Evolutionary conservation across 2,329 filamentous ascomycete species (phyloP), one percentile per base, ranked within the genome.

Genomic region (Nothomitra cinnamomea): DNA sequence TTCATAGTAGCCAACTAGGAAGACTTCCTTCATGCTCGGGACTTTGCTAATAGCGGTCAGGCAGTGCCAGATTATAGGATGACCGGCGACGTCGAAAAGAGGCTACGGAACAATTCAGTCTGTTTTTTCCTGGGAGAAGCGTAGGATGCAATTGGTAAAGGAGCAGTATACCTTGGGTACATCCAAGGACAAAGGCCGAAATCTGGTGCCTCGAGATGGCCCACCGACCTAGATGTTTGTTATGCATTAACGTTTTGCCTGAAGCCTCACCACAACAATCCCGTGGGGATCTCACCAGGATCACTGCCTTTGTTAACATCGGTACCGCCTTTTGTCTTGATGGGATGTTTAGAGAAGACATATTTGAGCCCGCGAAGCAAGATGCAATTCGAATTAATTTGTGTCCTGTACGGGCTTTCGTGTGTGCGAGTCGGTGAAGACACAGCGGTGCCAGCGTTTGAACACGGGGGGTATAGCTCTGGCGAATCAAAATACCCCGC

Each of bases 1-100:
- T 67, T 98, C 92, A 70, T 96, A 98, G 79, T 98, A 98, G 65
- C 92, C 92, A 65, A 98, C 94, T 64, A 98, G 83, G 74, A 92
- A 89, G 62, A 98, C 90, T 71, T 98, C 92, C 66, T 88, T 86
- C 69, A 98, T 87, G 64, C 86, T 84, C 63, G 87, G 84, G 56
- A 96, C 86, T 68, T 89, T 94, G 60, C 86, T 82, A 64, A 96
- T 79, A 63, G 92, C 88, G 64, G 84, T 85, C 67, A 98, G 79
- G 75, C 89, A 95, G 76, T 98, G 92, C 78, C 89, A 90, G 74
- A 96, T 88, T 72, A 98, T 96, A 62, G 90, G 88, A 71, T 98
- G 92, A 62, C 92, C 92, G 61, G 92, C 92, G 65, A 98, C 88
- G 69, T 95, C 90, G 74, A 98, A 96, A 61, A 98, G 85, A 59